These are phyloP conservation scores for Aspergillus baeticus DNA, from an alignment of 495 filamentous ascomycete genomes.

Conservation along the genomic window DNA sequence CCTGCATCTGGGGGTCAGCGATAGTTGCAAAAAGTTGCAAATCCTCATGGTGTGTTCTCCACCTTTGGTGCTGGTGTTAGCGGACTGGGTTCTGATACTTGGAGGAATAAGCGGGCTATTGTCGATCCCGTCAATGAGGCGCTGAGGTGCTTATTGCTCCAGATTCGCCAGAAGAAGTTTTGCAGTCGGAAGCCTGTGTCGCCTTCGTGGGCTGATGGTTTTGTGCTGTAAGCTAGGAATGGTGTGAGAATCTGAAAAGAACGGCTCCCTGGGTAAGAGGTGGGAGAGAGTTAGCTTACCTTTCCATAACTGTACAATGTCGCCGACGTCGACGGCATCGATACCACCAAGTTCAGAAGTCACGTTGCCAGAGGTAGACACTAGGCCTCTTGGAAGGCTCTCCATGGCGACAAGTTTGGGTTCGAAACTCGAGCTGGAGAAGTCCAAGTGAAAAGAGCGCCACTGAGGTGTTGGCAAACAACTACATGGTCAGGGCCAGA, in stretches of 20 bases:
- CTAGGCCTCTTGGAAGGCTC: slow-evolving; percentile 52
- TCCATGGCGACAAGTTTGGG: slow-evolving; percentile 28
- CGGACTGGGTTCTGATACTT: slow-evolving; percentile 34
- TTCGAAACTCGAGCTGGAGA: not conserved
- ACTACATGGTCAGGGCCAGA: slow-evolving; percentile 13
- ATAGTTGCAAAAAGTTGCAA: not conserved
- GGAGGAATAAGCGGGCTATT: slow-evolving; percentile 40
- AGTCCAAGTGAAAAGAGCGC: not conserved
- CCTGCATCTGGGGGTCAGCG: slow-evolving; percentile 3
- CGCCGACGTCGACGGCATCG: slow-evolving; percentile 32
- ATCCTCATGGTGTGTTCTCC: not conserved
- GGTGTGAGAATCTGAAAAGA: slow-evolving; percentile 15
- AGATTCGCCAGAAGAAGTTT: slow-evolving; percentile 56
- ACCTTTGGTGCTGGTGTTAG: not conserved
- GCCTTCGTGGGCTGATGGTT: slow-evolving; percentile 35
- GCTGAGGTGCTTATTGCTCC: slow-evolving; percentile 34
- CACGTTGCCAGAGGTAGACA: slow-evolving; percentile 36
- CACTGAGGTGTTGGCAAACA: not conserved
- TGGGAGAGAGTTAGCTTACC: slow-evolving; percentile 30
- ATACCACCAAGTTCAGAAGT: slow-evolving; percentile 28
- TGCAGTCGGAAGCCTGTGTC: slow-evolving; percentile 46
- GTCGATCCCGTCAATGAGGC: slow-evolving; percentile 29
- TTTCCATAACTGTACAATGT: slow-evolving; percentile 46
- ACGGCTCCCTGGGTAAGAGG: not conserved
- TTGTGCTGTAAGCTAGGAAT: slow-evolving; percentile 42